phyloP scores from a whole-genome alignment of 1,139 yeast species.

The Magnusiomyces sp. region DNA sequence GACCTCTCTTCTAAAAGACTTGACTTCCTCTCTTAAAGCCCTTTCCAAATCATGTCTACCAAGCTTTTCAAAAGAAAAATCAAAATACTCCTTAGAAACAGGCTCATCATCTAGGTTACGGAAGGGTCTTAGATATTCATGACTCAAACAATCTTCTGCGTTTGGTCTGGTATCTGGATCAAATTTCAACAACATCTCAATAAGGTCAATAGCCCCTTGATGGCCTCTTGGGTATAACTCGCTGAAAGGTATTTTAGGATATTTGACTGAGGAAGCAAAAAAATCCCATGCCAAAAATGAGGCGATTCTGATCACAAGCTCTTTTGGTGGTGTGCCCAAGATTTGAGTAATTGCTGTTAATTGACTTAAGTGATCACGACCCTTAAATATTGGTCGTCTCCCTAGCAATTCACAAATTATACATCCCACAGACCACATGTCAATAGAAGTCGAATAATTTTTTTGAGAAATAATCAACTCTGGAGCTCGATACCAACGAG shows the following conservation, averaged over 20 bases:
- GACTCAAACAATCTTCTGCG: constrained; percentile 73
- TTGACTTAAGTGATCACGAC: constrained; percentile 79
- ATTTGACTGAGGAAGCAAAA: constrained; percentile 15
- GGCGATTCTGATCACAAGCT: constrained; percentile 61
- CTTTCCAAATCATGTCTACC: constrained; percentile 24
- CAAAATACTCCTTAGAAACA: constrained; percentile 59
- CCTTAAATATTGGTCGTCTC: constrained; percentile 75
- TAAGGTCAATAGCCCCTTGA: constrained; percentile 63
- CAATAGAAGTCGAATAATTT: constrained; percentile 40
- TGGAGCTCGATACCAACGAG: constrained; percentile 94
- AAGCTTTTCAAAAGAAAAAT: constrained; percentile 69
- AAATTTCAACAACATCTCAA: constrained; percentile 63
- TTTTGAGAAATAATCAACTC: constrained; percentile 65
- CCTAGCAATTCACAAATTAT: constrained; percentile 80
- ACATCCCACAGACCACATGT: constrained; percentile 93
- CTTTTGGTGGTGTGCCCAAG: constrained; percentile 74
- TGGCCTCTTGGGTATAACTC: constrained; percentile 63
- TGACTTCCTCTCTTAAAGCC: constrained; percentile 53
- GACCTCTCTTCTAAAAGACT: constrained; percentile 61
- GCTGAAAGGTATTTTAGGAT: constrained; percentile 46
- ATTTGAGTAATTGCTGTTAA: constrained; percentile 66
- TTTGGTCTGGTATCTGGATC: constrained; percentile 74
- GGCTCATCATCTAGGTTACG: constrained; percentile 85
- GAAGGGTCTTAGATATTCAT: constrained; percentile 73
- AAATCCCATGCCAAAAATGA: constrained; percentile 36